phyloP scores from a whole-genome alignment of 495 filamentous ascomycete species.

The Chaetomium fimeti region DNA sequence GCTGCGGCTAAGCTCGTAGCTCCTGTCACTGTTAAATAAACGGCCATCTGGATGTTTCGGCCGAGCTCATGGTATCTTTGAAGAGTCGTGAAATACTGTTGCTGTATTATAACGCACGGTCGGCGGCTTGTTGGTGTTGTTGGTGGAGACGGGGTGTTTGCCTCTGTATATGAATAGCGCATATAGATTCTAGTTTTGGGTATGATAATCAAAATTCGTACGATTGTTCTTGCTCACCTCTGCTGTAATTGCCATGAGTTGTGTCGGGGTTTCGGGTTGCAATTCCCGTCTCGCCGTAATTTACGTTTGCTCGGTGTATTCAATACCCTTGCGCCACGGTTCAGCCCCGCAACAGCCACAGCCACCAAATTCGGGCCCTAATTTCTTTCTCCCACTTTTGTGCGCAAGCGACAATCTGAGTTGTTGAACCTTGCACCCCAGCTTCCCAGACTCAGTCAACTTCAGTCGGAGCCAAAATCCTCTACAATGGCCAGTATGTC shows the following conservation, averaged over 20 bases:
- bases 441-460: conserved; percentile 29
- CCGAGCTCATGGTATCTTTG: neutral
- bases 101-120: conserved; percentile 5
- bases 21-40: conserved; percentile 49
- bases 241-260: neutral
- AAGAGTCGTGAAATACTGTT: neutral
- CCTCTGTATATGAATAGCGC: conserved; percentile 18
- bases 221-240: neutral
- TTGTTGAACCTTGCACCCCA: conserved; percentile 26
- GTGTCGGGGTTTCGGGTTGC: neutral
- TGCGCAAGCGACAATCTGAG: conserved; percentile 30
- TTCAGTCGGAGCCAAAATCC: conserved; percentile 38
- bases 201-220: conserved; percentile 1
- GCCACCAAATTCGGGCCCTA: conserved; percentile 34
- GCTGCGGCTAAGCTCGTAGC: conserved; percentile 50
- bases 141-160: neutral
- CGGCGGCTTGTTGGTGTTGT: neutral
- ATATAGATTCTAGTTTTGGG: conserved; percentile 17
- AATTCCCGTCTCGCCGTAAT: neutral
- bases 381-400: conserved; percentile 37
- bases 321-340: conserved; percentile 20
- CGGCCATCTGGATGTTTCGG: neutral
- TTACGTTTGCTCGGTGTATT: neutral
- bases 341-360: conserved; percentile 30
- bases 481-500: conserved; percentile 54